phyloP scores from a whole-genome alignment of 306 rosid genomes.

The Pterocarpus santalinus region DNA sequence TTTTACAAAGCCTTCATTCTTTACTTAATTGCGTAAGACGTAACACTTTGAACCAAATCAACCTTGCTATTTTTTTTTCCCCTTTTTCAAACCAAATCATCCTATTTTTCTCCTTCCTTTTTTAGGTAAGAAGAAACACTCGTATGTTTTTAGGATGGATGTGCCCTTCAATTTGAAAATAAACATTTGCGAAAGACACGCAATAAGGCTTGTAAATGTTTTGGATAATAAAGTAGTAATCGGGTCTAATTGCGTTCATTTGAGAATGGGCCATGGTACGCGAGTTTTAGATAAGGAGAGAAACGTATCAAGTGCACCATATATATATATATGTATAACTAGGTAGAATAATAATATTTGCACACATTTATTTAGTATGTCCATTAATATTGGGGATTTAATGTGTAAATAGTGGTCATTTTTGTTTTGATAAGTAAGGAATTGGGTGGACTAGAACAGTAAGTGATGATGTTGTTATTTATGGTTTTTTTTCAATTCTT shows the following conservation, averaged over 20 bases:
- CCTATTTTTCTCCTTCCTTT: background rate
- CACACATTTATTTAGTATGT: too few species aligned
- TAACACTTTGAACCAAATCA: background rate
- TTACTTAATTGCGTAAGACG: background rate
- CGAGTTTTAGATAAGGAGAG: background rate
- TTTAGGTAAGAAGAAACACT: background rate
- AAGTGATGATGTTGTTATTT: too few species aligned
- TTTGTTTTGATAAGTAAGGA: too few species aligned
- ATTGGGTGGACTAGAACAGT: too few species aligned
- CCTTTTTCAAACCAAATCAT: background rate
- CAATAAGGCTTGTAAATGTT: constrained; percentile 1
- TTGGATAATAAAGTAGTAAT: constrained; percentile 15
- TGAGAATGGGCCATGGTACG: background rate
- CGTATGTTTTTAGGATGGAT: background rate
- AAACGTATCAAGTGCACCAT: background rate
- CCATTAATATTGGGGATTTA: too few species aligned
- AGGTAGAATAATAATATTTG: too few species aligned
- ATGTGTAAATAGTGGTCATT: too few species aligned
- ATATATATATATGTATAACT: too few species aligned
- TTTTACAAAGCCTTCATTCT: background rate
- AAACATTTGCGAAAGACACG: constrained; percentile 13
- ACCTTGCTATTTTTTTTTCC: background rate
- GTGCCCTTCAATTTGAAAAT: background rate
- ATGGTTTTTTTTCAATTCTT: too few species aligned
- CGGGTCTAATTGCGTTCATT: constrained; percentile 26